Evolutionary conservation across 202 grass and related monocot species (phyloP), one percentile per base, ranked within the genome.

Genomic region (Panicum hallii): DNA sequence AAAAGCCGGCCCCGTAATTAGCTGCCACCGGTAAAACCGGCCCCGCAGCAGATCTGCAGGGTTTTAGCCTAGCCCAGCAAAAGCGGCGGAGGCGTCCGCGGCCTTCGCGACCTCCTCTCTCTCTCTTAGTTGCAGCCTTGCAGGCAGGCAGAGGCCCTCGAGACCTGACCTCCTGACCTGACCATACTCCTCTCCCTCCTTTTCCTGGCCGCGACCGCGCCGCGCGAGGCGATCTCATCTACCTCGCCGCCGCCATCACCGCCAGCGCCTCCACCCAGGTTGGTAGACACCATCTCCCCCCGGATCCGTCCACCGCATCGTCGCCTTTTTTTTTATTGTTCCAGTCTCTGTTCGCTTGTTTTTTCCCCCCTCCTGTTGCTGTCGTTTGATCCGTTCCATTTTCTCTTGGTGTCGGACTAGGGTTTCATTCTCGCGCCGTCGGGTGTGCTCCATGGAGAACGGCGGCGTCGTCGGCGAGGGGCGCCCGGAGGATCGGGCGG

Each of bases 311-410:
- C 36, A 12, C 48, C 34, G 5, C 22, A 28, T 28, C n/a, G 4
- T 15, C 22, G 14, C 6, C 6, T 7, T 45, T 44, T 81, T 69
- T 55, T 42, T 0, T 19, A 75, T 19, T 69, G 7, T 60, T 82
- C 20, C 23, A 15, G 38, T 4, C 40, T 60, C 79, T 56, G 9
- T 57, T 26, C 15, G 36, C 44, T 57, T 46, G n/a, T 61, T 44
- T 77, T 10, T 68, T 19, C 38, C 14, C 32, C 14, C 32, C 78
- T 45, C 14, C 50, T 71, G 53, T 72, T 3, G 67, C 41, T 72
- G 26, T 82, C 41, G 41, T 72, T 82, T 82, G 67, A 82, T 82
- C 67, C 67, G 23, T 82, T 34, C 42, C 79, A 16, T 82, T 70
- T 61, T 20, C 23, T 32, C 9, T 60, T 82, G 67, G 7, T 48